Evolutionary conservation across 2,329 filamentous ascomycete genomes (phyloP).

Genomic region (Alternaria triticimaculans): DNA sequence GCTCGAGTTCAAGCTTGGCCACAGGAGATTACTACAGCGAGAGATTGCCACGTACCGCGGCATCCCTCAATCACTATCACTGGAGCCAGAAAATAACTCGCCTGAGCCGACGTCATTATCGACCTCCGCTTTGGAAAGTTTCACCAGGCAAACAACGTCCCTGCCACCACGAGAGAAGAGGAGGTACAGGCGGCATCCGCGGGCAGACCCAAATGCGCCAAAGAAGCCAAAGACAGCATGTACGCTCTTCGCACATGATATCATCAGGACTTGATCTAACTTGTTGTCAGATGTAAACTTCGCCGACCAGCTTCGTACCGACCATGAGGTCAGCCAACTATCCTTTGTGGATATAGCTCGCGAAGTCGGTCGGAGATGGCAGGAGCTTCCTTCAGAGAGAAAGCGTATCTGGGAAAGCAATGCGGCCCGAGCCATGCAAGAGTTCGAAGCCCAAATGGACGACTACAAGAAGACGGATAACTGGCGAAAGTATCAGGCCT

Average conservation of each 20-base stretch:
- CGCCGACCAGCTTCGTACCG: slow-evolving; percentile 47
- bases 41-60: slow-evolving; percentile 49
- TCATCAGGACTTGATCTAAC: slow-evolving; percentile 13
- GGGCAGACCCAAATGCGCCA: slow-evolving; percentile 46
- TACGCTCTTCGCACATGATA: slow-evolving; percentile 19
- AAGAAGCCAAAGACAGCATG: slow-evolving; percentile 52
- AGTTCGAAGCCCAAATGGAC: slow-evolving; percentile 49
- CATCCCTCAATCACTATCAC: slow-evolving; percentile 33
- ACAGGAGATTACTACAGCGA: slow-evolving; percentile 48
- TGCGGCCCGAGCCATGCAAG: slow-evolving; percentile 48
- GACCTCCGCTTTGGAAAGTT: slow-evolving; percentile 36
- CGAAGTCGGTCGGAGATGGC: slow-evolving; percentile 49
- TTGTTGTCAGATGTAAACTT: slow-evolving; percentile 48
- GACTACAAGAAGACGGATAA: slow-evolving; percentile 49
- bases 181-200: slow-evolving; percentile 48
- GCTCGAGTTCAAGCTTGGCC: slow-evolving; percentile 50
- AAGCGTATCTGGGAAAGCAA: slow-evolving; percentile 49
- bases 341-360: slow-evolving; percentile 50
- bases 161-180: slow-evolving; percentile 42
- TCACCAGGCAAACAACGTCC: slow-evolving; percentile 31
- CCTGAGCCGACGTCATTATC: slow-evolving; percentile 35
- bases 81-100: slow-evolving; percentile 29
- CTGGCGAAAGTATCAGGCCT: slow-evolving; percentile 47
- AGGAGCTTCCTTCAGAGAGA: slow-evolving; percentile 43
- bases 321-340: slow-evolving; percentile 43